Evolutionary conservation across 2,329 filamentous ascomycete genomes (phyloP), one percentile per base, ranked within the genome.

Genomic region (Ascochyta pisi): DNA sequence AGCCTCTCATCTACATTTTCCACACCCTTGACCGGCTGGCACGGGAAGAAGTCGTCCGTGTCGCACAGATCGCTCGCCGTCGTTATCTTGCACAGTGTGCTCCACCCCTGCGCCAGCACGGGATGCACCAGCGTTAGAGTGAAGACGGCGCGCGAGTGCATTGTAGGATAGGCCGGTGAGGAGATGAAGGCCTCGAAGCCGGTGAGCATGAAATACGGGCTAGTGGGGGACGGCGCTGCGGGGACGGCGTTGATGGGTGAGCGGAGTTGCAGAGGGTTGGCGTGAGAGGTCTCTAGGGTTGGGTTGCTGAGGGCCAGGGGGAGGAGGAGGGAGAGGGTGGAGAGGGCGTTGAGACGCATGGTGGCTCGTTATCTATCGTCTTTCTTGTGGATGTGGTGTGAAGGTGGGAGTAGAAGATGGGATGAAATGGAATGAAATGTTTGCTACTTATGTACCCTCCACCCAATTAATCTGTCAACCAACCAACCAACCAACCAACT

Each of bases 281-380:
- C 1, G 10, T 15, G 34, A 15, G 13, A 4, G 9, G 37, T 9
- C 16, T 13, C 41, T 16, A 13, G 19, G 3, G 13, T 16, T 19
- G 1, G 27, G 33, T 8, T 6, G 22, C 45, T 12, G 5, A 39
- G 8, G 1, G 33, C 45, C 8, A 26, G 4, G 1, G 24, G 5
- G 41, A 44, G 24, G 6, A 39, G 12, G 6, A 50, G 34, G 6
- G 45, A 10, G 16, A 55, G 15, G 27, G 29, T 35, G 22, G 27
- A 26, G 13, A 29, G 23, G 23, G 23, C 12, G 22, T 44, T 27
- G 40, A 54, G 22, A 16, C 23, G 52, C 52, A 55, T 55, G 13
- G 34, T 50, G 40, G 19, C 19, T 19, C 31, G 33, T n/a, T 39
- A 13, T 16, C 27, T 7, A 31, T 34, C 16, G 16, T 23, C 3